phyloP scores from a whole-genome alignment of 2,329 filamentous ascomycete species.

The Trichoderma sp. region DNA sequence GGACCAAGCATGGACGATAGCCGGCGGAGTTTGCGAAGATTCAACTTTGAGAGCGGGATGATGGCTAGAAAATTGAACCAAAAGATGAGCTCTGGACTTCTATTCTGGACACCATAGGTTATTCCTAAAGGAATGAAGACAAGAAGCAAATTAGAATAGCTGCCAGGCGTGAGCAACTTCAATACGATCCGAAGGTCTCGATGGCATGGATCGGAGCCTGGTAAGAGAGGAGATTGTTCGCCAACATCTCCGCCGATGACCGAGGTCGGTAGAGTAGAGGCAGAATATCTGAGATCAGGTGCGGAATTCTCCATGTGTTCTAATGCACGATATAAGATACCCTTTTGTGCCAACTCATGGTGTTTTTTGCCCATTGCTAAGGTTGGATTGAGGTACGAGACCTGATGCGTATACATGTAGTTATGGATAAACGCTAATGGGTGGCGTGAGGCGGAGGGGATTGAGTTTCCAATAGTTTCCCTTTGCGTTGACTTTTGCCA shows the following conservation, averaged over 20 bases:
- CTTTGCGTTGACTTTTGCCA: background rate
- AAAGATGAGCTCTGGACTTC: background rate
- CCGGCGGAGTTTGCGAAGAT: slow-evolving; percentile 8
- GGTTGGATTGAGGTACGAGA: background rate
- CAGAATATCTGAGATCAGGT: background rate
- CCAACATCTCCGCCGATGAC: background rate
- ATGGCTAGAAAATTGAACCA: slow-evolving; percentile 16
- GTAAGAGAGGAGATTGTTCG: background rate
- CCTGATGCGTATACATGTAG: background rate
- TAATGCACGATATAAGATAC: background rate
- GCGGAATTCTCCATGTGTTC: background rate
- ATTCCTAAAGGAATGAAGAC: slow-evolving; percentile 4
- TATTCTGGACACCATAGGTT: slow-evolving; percentile 1
- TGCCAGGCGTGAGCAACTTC: slow-evolving; percentile 4
- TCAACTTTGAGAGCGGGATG: slow-evolving; percentile 14
- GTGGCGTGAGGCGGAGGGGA: background rate
- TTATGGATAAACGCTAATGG: background rate
- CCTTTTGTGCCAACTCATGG: background rate
- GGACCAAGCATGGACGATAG: slow-evolving; percentile 1
- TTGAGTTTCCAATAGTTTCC: background rate
- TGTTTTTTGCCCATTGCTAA: background rate
- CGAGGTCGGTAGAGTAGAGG: background rate
- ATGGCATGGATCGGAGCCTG: background rate
- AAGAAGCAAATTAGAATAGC: slow-evolving; percentile 11
- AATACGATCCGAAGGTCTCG: background rate